These are phyloP conservation scores for Hymenoscyphus linearis DNA, from an alignment of 2,329 filamentous ascomycete species.

Conservation along the genomic window DNA sequence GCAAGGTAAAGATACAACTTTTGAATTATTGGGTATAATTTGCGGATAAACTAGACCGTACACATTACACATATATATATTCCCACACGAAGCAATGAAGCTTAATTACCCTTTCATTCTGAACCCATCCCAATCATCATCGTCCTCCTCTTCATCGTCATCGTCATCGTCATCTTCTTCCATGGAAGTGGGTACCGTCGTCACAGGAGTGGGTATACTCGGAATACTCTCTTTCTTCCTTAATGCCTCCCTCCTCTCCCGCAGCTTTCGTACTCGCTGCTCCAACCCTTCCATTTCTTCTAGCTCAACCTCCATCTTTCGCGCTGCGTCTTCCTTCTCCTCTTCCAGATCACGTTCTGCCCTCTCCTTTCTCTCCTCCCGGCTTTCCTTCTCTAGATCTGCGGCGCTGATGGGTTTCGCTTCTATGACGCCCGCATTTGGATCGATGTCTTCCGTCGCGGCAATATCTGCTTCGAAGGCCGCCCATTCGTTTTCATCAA, in stretches of 20 bases:
- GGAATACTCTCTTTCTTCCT: constrained; percentile 37
- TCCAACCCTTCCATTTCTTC: constrained; percentile 80
- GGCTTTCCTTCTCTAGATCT: constrained; percentile 51
- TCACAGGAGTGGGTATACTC: neutral
- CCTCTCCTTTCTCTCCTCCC: constrained; percentile 42
- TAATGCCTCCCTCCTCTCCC: constrained; percentile 66
- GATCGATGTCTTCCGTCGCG: constrained; percentile 39
- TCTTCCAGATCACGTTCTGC: constrained; percentile 54
- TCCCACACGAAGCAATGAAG: neutral
- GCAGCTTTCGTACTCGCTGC: constrained; percentile 60
- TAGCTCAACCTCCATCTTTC: constrained; percentile 70
- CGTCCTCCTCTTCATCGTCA: constrained; percentile 39
- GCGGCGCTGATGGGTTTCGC: constrained; percentile 63
- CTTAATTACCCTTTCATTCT: constrained; percentile 26
- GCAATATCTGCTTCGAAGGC: constrained; percentile 82
- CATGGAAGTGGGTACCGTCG: neutral
- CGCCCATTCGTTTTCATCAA: constrained; percentile 79
- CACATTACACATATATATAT: neutral
- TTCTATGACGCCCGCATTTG: constrained; percentile 52
- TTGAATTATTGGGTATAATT: neutral
- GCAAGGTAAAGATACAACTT: neutral
- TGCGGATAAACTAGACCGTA: neutral
- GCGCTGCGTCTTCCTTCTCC: constrained; percentile 70
- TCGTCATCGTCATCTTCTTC: constrained; percentile 34
- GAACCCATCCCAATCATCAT: constrained; percentile 57